A percentile compares a stretch with the other conserved stretches of the same genome.
Evolutionary conservation across 2,329 filamentous ascomycete genomes (phyloP).

Genomic region (Stachybotrys echinatus): DNA sequence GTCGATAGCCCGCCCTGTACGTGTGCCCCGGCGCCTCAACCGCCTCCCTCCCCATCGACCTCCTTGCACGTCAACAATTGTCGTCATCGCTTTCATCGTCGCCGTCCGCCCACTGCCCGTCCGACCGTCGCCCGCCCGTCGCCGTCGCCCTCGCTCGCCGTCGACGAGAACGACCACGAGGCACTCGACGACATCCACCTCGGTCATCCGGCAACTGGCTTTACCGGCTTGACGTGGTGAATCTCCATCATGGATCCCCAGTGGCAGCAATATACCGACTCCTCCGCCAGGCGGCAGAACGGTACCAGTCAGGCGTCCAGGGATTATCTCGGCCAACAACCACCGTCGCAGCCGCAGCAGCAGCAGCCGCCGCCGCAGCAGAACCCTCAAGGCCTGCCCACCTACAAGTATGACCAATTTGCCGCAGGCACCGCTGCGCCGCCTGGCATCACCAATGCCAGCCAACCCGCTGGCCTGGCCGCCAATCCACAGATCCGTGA

Average conservation of each 20-base stretch:
- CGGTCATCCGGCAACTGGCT: not conserved
- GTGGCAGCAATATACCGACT: constrained; percentile 65
- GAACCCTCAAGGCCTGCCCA: constrained; percentile 36
- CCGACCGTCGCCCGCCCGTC: not conserved
- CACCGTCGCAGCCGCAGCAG: constrained; percentile 25
- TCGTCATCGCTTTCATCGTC: not conserved
- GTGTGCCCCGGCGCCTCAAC: not conserved
- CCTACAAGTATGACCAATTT: constrained; percentile 66
- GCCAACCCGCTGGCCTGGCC: constrained; percentile 52
- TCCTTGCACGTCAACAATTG: not conserved
- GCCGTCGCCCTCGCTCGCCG: not conserved
- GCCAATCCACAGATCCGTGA: constrained; percentile 57
- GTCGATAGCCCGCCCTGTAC: not conserved
- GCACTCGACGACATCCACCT: not conserved
- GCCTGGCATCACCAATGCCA: constrained; percentile 27
- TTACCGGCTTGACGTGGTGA: not conserved
- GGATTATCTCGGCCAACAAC: constrained; percentile 38
- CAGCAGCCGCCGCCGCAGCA: constrained; percentile 22
- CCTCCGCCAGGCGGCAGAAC: constrained; percentile 61
- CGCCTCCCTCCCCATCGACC: not conserved
- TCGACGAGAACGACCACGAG: not conserved
- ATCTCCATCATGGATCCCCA: constrained; percentile 41
- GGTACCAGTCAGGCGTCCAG: constrained; percentile 39
- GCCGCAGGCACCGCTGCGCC: constrained; percentile 32
- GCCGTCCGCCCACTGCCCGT: not conserved